Conservation (phyloP, 305 asterid genomes). For the Ilex paraguariensis region DNA sequence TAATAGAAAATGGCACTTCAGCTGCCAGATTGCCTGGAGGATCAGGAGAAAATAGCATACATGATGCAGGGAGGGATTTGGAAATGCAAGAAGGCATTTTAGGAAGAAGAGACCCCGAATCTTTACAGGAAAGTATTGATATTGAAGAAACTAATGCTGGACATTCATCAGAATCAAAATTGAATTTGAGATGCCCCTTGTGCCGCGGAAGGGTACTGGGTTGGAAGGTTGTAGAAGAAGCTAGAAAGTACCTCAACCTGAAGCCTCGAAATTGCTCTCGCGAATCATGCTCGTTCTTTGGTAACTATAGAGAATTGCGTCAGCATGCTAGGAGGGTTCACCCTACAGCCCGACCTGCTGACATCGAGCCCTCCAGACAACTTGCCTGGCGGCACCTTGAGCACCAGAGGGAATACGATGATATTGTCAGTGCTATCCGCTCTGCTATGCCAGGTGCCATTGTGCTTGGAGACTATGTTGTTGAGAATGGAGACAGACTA, state of each 20-base stretch:
- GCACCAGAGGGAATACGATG: conserved; percentile 73
- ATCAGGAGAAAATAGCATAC: conserved; percentile 16
- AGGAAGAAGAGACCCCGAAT: conserved; percentile 1
- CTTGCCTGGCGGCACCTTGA: conserved; percentile 78
- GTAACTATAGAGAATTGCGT: conserved; percentile 74
- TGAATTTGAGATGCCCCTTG: conserved; percentile 70
- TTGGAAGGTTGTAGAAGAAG: conserved; percentile 82
- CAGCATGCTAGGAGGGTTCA: conserved; percentile 86
- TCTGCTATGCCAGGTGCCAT: conserved; percentile 90
- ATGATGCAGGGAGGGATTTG: conserved; percentile 13
- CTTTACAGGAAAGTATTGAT: conserved; percentile 26
- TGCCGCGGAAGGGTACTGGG: conserved; percentile 85
- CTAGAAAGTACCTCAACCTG: conserved; percentile 66
- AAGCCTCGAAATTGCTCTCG: conserved; percentile 76
- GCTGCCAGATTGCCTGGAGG: conserved; percentile 23
- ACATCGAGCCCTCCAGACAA: conserved; percentile 76
- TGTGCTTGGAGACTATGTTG: conserved; percentile 82
- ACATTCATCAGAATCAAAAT: conserved; percentile 28
- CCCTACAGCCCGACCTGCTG: conserved; percentile 85
- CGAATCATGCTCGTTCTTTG: conserved; percentile 67
- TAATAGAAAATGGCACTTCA: conserved; percentile 10
- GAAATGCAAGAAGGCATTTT: conserved; percentile 21
- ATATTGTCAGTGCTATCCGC: conserved; percentile 71
- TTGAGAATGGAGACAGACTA: conserved; percentile 63
- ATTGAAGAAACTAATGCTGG: conserved; percentile 26